A percentile compares a stretch with the other conserved stretches of the same genome.
Evolutionary conservation across 352 stramenopile genomes (phyloP).

Genomic region (Ophiocytium majus): DNA sequence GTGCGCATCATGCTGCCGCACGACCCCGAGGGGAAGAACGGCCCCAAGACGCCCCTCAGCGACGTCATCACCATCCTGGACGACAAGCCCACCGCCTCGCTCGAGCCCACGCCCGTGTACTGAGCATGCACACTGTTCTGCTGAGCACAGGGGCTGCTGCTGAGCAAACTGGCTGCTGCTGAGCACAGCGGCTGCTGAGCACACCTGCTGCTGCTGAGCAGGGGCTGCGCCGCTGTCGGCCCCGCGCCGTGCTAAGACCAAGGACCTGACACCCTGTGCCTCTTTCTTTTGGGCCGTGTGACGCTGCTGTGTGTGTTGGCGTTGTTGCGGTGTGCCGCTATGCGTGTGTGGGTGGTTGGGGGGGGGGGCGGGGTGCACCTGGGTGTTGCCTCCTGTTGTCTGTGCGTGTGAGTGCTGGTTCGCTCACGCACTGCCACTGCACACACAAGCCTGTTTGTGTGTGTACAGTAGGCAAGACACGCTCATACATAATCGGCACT

Average conservation of each 20-base stretch:
- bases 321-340: not conserved
- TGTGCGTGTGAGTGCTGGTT: no score
- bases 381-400: no score
- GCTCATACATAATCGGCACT: no score
- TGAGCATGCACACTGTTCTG: not conserved
- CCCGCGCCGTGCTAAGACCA: not conserved
- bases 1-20: conserved; percentile 98
- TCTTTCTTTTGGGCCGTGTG: no score
- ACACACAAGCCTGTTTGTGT: no score
- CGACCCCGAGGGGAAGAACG: conserved; percentile 92
- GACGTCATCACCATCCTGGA: conserved; percentile 98
- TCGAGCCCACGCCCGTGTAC: conserved; percentile 50
- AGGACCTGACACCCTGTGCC: not conserved
- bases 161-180: not conserved
- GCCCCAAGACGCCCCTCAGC: conserved; percentile 94
- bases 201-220: not conserved
- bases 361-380: no score
- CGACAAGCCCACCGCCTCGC: conserved; percentile 87
- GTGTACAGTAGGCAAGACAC: no score
- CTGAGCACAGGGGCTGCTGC: not conserved
- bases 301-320: not conserved
- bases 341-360: not conserved
- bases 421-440: no score
- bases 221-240: not conserved
- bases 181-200: not conserved